A percentile compares a stretch with the other conserved stretches of the same genome.
Evolutionary conservation across 257 asterid genomes (phyloP).

Genomic region (Solanum peruvianum): DNA sequence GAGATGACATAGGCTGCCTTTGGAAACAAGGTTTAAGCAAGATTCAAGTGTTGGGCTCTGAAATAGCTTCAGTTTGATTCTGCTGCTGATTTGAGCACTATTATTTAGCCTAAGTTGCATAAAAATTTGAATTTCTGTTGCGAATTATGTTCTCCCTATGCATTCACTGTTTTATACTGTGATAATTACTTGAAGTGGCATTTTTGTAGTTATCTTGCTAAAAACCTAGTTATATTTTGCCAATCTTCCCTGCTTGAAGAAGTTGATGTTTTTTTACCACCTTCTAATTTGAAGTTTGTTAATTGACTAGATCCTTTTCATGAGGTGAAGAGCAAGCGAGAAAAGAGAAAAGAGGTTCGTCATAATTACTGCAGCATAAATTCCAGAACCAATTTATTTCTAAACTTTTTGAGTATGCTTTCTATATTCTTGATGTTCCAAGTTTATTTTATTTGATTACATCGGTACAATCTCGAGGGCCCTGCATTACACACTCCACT

Average conservation of each 20-base stretch:
- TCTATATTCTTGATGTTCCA: background rate
- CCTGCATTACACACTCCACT: background rate
- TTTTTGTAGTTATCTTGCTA: background rate
- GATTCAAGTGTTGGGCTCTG: background rate
- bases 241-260: background rate
- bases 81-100: background rate
- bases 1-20: background rate
- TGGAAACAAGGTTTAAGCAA: background rate
- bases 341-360: constrained; percentile 87
- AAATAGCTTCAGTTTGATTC: background rate
- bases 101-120: background rate
- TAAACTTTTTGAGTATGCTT: background rate
- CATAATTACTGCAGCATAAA: constrained; percentile 3
- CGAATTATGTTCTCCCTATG: background rate
- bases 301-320: constrained; percentile 47
- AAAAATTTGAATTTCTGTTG: background rate
- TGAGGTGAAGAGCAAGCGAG: constrained; percentile 95
- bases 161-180: background rate
- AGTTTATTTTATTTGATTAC: background rate
- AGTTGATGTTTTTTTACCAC: background rate
- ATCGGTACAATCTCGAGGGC: background rate
- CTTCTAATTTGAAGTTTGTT: constrained; percentile 18
- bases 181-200: background rate
- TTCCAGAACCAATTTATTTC: background rate
- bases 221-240: background rate